Base-by-base conservation (phyloP, 208 protist species). In the Leishmania aethiopica region DNA sequence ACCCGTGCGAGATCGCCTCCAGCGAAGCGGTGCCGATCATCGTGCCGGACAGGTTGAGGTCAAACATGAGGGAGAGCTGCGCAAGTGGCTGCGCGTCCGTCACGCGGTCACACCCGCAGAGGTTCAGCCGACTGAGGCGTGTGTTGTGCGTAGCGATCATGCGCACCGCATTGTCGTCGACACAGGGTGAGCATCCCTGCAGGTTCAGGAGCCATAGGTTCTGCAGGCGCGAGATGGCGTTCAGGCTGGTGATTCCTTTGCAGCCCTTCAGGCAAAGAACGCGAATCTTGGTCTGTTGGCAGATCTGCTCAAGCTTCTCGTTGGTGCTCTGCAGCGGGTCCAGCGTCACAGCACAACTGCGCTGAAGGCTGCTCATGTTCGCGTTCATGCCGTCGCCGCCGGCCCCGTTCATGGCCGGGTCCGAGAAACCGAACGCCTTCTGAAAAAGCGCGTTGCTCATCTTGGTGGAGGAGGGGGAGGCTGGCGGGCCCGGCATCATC, bases 161-260 rank as follows among this genome's bases (percentile, higher is more conserved):
- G 72, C 89, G 81, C 49, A 94, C 85, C 7, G 84, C 88, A 72
- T 59, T 83, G 80, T 94, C 89, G 71, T 93, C 89, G 5, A 94
- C 89, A 51, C 67, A 82, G 80, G 88, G 87, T 47, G 84, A 77
- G 86, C 91, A 94, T 42, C 91, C 89, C 77, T 94, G 91, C 75
- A 94, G 82, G 78, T 91, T 94, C 67, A 94, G 80, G 82, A 91
- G 89, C 89, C 91, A 94, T 75, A 94, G 62, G 77, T 90, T 92
- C 42, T 84, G 81, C 75, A 94, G 86, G 11, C 84, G 87, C 8
- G 82, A 75, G 70, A 94, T 80, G 49, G 89, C 84, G 60, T 62
- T 84, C 55, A 94, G 87, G 83, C 81, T 89, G 71, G 87, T 91
- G 88, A 94, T 90, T 45, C 86, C 86, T 67, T 89, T 89, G 86